Base-by-base conservation (phyloP, 257 asterid species). In the Solanum habrochaites region DNA sequence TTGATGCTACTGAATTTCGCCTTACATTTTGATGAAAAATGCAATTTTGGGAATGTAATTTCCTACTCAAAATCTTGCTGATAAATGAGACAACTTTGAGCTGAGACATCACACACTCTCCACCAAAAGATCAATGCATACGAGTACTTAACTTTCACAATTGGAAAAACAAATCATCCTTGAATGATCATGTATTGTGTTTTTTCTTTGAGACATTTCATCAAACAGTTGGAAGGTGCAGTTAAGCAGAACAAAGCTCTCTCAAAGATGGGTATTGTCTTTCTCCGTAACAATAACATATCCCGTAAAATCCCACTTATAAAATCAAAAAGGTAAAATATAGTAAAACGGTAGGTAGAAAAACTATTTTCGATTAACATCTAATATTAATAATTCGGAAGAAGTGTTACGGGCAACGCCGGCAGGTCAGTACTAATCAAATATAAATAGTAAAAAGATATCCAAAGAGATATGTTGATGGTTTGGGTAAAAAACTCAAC, bases 151-250 rank as follows among this genome's bases (percentile, higher is more conserved):
- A 72, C 74, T 42, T 66, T 6, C 86, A 73, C 39, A 89, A 56
- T 43, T 43, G 18, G 11, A 7, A 29, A 32, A 70, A 72, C 37
- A 23, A 52, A n/a, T 16, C 37, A 73, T 82, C 7, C 21, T 45
- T 67, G 42, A 74, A 35, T 66, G 14, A 35, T 39, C 35, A 58
- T 39, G 32, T 39, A 40, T 43, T 43, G 82, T 67, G 74, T 35
- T 11, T 16, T 52, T 27, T 70, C 83, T 11, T 14, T 90, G 90
- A 85, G 81, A 90, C 98, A 94, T 89, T 92, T 94, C 86, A 72
- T 89, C 96, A 35, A 94, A 92, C 96, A 94, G 47, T 40, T 91
- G 35, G 78, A 64, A 85, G 87, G 88, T 88, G 21, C 18, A 31
- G 1, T 29, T n/a, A 31, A 81, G 43, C 13, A 11, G 45, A 10